Conservation (phyloP, 495 filamentous ascomycete species). For the Aspergillus cavernicola region DNA sequence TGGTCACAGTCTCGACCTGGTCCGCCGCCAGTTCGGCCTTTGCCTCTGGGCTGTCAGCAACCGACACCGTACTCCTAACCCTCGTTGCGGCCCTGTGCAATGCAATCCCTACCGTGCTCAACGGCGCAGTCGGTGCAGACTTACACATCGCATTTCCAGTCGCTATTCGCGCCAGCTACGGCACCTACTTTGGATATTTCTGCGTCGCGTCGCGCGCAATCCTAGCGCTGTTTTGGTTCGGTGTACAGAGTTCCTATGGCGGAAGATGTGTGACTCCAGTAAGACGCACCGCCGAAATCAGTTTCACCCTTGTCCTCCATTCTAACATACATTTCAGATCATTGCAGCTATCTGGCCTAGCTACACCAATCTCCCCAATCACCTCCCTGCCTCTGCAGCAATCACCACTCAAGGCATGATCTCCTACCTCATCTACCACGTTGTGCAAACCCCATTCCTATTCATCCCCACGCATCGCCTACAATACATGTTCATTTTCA, state of each 20-base stretch:
- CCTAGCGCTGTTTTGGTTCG: conserved; percentile 11
- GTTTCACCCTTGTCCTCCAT: neutral
- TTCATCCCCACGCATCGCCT: conserved; percentile 10
- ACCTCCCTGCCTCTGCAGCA: conserved; percentile 3
- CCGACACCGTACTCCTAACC: conserved; percentile 3
- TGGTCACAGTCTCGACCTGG: conserved; percentile 10
- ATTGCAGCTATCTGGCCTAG: conserved; percentile 9
- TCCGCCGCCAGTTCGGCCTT: conserved; percentile 8
- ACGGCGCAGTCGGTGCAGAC: conserved; percentile 4
- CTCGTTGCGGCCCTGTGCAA: conserved; percentile 8
- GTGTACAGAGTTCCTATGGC: conserved; percentile 8
- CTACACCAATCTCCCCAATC: conserved; percentile 3
- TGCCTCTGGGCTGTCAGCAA: conserved; percentile 4
- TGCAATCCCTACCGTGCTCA: conserved; percentile 9
- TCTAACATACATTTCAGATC: neutral
- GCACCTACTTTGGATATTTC: conserved; percentile 9
- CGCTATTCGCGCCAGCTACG: conserved; percentile 8
- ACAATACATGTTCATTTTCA: conserved; percentile 10
- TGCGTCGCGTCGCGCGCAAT: conserved; percentile 7
- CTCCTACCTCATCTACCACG: conserved; percentile 5
- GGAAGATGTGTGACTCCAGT: conserved; percentile 10
- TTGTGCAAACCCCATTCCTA: conserved; percentile 8
- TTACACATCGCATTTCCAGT: conserved; percentile 6
- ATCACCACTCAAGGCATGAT: conserved; percentile 13
- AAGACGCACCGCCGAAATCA: neutral